phyloP scores from a whole-genome alignment of 2,329 filamentous ascomycete species.

The Camptophora hylomeconis region DNA sequence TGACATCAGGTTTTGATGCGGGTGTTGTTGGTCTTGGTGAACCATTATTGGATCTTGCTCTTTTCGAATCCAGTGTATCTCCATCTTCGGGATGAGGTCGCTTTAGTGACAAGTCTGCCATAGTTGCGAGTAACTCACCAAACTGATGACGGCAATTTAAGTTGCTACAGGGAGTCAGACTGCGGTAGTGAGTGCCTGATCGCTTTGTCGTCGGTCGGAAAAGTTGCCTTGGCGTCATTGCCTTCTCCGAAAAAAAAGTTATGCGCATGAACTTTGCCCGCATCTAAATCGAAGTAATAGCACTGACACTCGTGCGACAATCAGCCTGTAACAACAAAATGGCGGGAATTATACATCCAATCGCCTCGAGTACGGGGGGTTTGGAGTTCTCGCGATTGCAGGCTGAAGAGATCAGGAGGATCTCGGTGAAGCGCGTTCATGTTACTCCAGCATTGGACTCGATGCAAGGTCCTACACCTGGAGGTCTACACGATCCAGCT shows the following conservation, averaged over 20 bases:
- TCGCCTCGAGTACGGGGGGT: conserved; percentile 68
- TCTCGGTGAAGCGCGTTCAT: conserved; percentile 89
- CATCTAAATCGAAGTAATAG: conserved; percentile 18
- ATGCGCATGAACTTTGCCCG: too few species aligned
- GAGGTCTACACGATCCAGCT: conserved; percentile 84
- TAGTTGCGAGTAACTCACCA: conserved; percentile 17
- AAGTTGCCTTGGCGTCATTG: too few species aligned
- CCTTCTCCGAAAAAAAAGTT: too few species aligned
- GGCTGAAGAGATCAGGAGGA: conserved; percentile 65
- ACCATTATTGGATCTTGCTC: conserved; percentile 36
- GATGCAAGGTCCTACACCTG: conserved; percentile 74
- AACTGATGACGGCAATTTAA: not conserved
- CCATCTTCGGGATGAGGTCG: conserved; percentile 36
- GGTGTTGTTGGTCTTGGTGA: conserved; percentile 31
- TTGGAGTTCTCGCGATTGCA: conserved; percentile 85
- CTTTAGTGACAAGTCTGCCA: conserved; percentile 35
- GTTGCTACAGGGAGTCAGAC: too few species aligned
- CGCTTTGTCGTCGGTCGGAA: too few species aligned
- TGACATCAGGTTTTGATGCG: conserved; percentile 30
- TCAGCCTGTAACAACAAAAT: conserved; percentile 20
- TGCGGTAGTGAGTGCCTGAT: too few species aligned
- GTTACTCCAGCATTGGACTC: conserved; percentile 91
- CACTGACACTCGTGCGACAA: not conserved
- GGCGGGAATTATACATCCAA: conserved; percentile 51
- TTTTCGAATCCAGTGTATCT: conserved; percentile 31